Evolutionary conservation across 2,329 filamentous ascomycete genomes (phyloP).

Genomic region (Dothideomycetidae sp.): DNA sequence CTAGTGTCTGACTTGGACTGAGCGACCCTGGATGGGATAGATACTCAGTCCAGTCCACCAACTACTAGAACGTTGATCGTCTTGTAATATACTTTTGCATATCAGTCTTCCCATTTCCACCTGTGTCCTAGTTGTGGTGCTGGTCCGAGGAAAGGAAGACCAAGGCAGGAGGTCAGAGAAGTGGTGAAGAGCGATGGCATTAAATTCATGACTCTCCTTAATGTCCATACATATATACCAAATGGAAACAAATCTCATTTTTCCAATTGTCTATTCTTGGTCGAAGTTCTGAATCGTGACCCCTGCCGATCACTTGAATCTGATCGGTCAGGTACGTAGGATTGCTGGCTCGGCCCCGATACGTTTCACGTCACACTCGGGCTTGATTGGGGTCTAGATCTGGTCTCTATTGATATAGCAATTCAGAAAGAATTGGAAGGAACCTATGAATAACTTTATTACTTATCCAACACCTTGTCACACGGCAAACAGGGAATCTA

Average conservation of each 20-base stretch:
- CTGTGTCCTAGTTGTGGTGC: neutral
- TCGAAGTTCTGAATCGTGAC: no score
- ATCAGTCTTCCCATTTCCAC: neutral
- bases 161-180: constrained; percentile 1
- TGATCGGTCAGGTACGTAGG: no score
- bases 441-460: no score
- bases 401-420: no score
- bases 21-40: neutral
- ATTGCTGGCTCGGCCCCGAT: no score
- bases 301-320: no score
- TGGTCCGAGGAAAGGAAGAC: neutral
- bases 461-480: no score
- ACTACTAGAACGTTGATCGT: neutral
- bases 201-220: constrained; percentile 10
- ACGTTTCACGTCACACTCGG: no score
- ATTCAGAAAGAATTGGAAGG: no score
- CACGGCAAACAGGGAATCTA: no score
- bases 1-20: neutral
- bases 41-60: neutral
- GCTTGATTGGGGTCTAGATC: no score
- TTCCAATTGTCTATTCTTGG: neutral
- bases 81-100: constrained; percentile 7
- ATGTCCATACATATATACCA: constrained; percentile 5
- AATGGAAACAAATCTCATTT: constrained; percentile 1
- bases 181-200: constrained; percentile 2